These are phyloP conservation scores for Parietaria judaica DNA, from an alignment of 306 rosid species.

Conservation along the genomic window DNA sequence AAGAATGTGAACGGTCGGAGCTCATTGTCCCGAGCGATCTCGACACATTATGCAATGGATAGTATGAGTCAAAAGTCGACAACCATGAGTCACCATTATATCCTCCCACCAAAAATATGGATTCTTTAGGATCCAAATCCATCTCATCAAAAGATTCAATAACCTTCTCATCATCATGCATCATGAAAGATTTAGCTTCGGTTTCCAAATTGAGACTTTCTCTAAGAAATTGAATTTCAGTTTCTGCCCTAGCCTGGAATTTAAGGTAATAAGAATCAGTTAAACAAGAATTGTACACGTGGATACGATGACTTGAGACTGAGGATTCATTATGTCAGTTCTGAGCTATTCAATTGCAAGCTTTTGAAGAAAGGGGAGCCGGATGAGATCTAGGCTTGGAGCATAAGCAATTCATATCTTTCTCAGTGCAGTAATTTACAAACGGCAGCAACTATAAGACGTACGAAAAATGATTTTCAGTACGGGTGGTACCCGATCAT, in stretches of 20 bases:
- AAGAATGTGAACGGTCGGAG: constrained; percentile 34
- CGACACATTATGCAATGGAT: constrained; percentile 37
- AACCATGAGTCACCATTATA: constrained; percentile 48
- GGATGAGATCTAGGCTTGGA: no score
- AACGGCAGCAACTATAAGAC: no score
- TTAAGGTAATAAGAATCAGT: constrained; percentile 14
- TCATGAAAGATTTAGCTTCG: constrained; percentile 20
- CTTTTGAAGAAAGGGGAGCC: background rate
- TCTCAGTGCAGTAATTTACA: no score
- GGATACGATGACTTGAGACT: background rate
- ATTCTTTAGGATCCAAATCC: constrained; percentile 44
- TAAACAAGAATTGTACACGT: background rate
- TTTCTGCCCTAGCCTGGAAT: constrained; percentile 35
- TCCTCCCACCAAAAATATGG: constrained; percentile 67
- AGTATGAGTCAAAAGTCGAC: constrained; percentile 45
- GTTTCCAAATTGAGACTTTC: constrained; percentile 23
- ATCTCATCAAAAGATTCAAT: constrained; percentile 21
- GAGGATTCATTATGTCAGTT: background rate
- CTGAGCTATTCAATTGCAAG: background rate
- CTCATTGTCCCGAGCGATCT: constrained; percentile 38
- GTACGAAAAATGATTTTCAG: no score
- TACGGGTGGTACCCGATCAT: no score
- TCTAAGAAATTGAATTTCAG: constrained; percentile 48
- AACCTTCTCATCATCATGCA: constrained; percentile 17
- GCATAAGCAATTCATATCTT: no score